Conservation (phyloP, 129 eudicot species). For the Rutidosis leptorrhynchoides region DNA sequence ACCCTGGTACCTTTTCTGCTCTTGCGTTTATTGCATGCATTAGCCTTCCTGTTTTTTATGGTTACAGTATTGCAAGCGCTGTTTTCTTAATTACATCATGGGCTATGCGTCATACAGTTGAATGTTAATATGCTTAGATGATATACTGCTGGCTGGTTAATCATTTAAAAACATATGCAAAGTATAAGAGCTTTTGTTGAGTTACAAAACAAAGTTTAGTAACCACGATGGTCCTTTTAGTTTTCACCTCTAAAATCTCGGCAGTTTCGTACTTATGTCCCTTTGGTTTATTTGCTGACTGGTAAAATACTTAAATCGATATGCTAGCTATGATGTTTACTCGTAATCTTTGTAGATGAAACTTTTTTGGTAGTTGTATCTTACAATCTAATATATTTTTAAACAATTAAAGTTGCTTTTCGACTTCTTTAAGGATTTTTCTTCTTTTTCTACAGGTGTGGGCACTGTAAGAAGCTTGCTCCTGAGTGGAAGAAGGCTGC, state of each 20-base stretch:
- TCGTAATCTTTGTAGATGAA: not conserved
- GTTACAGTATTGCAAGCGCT: not conserved
- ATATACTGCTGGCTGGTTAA: not conserved
- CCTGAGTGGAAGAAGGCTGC: slow-evolving; percentile 99
- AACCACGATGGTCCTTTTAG: not conserved
- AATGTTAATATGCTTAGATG: not conserved
- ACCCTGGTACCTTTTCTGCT: slow-evolving; percentile 61
- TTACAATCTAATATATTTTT: not conserved
- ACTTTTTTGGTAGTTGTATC: not conserved
- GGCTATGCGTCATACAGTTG: slow-evolving; percentile 4
- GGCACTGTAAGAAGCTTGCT: slow-evolving; percentile 98
- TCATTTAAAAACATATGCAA: not conserved
- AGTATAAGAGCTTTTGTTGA: not conserved
- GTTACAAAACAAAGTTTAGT: not conserved
- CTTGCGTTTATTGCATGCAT: slow-evolving; percentile 1
- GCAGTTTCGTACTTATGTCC: not conserved
- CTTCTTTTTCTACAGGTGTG: slow-evolving; percentile 60
- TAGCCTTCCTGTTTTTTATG: slow-evolving; percentile 2
- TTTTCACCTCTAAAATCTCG: not conserved
- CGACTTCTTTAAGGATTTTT: not conserved
- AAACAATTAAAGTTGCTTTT: not conserved
- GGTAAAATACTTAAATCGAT: not conserved
- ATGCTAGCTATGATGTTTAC: not conserved
- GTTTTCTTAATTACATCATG: not conserved
- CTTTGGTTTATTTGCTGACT: not conserved